Evolutionary conservation across 495 filamentous ascomycete species (phyloP).

Genomic region (Lepidopterella palustris): DNA sequence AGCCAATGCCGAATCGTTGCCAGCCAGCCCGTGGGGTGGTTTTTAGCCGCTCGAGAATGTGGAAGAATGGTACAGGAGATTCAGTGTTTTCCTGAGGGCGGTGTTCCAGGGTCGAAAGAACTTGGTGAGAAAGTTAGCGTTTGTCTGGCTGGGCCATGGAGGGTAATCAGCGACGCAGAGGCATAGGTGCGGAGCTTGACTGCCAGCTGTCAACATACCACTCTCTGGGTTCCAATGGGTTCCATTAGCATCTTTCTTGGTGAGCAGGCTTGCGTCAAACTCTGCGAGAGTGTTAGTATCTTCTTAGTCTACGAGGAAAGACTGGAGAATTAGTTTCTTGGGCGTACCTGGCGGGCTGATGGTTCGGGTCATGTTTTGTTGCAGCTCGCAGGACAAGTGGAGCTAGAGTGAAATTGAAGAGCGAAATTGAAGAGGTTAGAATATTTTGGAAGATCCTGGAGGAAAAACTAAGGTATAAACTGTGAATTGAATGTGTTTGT

Average conservation of each 20-base stretch:
- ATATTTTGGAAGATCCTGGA: too few species aligned
- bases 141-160: too few species aligned
- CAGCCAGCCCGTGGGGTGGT: constrained; percentile 94
- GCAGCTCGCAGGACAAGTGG: too few species aligned
- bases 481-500: too few species aligned
- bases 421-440: too few species aligned
- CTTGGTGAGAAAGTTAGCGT: too few species aligned
- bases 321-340: constrained; percentile 6
- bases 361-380: too few species aligned
- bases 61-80: constrained; percentile 86
- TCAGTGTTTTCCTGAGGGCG: constrained; percentile 52
- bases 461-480: too few species aligned
- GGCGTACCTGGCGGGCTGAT: constrained; percentile 28
- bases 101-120: constrained; percentile 44
- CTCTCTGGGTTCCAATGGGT: constrained; percentile 32
- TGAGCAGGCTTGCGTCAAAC: constrained; percentile 22
- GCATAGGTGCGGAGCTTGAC: constrained; percentile 19
- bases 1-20: constrained; percentile 73
- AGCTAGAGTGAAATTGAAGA: too few species aligned
- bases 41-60: constrained; percentile 87
- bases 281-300: constrained; percentile 4
- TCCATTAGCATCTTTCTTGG: constrained; percentile 5
- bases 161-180: constrained; percentile 4
- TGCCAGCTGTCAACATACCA: constrained; percentile 30
- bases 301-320: not conserved